phyloP scores from a whole-genome alignment of 371 early-diverging fungal species.

The Mucor sp. region DNA sequence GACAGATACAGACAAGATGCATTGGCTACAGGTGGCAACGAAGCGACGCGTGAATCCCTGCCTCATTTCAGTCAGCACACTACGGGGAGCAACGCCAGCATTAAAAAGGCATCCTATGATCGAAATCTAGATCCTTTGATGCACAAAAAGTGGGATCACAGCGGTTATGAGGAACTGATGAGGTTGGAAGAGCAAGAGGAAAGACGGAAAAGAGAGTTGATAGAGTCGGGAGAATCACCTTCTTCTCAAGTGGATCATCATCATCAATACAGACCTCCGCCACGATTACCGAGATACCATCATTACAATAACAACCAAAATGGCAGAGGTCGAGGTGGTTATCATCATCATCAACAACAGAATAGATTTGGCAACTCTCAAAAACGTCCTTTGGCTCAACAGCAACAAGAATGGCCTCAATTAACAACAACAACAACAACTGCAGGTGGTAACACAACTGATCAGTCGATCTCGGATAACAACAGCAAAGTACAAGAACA shows the following conservation, averaged over 20 bases:
- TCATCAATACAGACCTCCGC: background rate
- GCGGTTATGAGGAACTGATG: slow-evolving; percentile 43
- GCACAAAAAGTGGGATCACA: slow-evolving; percentile 44
- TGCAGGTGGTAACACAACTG: background rate
- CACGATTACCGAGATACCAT: background rate
- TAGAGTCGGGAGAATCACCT: slow-evolving; percentile 3
- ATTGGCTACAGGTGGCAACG: slow-evolving; percentile 28
- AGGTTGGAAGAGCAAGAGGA: slow-evolving; percentile 39
- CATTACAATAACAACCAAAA: background rate
- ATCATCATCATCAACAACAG: background rate
- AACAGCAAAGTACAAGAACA: background rate
- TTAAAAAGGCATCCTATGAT: background rate
- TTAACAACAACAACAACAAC: background rate
- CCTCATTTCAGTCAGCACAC: background rate
- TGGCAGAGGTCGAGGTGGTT: background rate
- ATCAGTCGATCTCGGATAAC: background rate
- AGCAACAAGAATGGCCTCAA: slow-evolving; percentile 6
- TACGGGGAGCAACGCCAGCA: too few relatives aligned
- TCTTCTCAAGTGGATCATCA: background rate
- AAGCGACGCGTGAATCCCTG: background rate
- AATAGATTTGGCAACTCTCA: background rate
- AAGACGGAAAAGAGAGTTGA: slow-evolving; percentile 9
- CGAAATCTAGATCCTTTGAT: slow-evolving; percentile 20
- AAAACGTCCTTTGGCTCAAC: background rate
- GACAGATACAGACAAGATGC: slow-evolving; percentile 57